Conservation (phyloP, 805 yeast genomes). For the Ogataea nonfermentans region DNA sequence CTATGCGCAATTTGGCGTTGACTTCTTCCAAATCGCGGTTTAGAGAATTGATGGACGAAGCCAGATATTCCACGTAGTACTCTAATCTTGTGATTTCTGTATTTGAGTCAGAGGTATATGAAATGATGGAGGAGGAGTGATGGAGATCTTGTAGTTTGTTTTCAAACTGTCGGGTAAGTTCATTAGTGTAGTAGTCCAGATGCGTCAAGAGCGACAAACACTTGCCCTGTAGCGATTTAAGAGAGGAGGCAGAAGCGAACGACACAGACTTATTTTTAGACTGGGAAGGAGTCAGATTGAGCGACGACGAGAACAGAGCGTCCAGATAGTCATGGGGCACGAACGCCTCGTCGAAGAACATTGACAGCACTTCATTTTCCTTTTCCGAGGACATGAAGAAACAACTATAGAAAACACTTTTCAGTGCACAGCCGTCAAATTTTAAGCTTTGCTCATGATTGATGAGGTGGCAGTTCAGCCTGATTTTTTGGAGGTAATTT, state of each 20-base stretch:
- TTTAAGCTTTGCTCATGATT: conserved; percentile 1
- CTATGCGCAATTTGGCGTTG: conserved; percentile 24
- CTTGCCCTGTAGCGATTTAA: conserved; percentile 44
- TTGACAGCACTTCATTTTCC: conserved; percentile 47
- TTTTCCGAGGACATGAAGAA: conserved; percentile 6
- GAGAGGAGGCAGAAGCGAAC: conserved; percentile 31
- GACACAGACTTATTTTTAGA: conserved; percentile 27
- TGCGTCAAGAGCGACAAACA: conserved; percentile 54
- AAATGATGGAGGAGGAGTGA: conserved; percentile 49
- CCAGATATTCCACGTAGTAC: conserved; percentile 61
- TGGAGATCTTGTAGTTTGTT: conserved; percentile 47
- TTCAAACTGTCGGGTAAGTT: conserved; percentile 54
- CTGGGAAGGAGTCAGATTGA: conserved; percentile 20
- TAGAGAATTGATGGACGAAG: conserved; percentile 55
- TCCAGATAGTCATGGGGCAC: conserved; percentile 65
- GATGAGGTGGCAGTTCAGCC: conserved; percentile 16
- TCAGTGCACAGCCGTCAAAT: conserved; percentile 7
- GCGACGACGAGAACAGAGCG: conserved; percentile 49
- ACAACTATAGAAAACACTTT: background rate
- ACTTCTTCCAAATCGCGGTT: conserved; percentile 44
- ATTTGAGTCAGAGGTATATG: conserved; percentile 32
- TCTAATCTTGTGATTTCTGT: conserved; percentile 56
- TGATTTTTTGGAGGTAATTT: conserved; percentile 18
- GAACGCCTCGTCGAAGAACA: conserved; percentile 69
- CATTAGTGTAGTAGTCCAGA: conserved; percentile 61